Evolutionary conservation across 495 filamentous ascomycete genomes (phyloP), one percentile per base, ranked within the genome.

Genomic region (Thermothielavioides terrestris): DNA sequence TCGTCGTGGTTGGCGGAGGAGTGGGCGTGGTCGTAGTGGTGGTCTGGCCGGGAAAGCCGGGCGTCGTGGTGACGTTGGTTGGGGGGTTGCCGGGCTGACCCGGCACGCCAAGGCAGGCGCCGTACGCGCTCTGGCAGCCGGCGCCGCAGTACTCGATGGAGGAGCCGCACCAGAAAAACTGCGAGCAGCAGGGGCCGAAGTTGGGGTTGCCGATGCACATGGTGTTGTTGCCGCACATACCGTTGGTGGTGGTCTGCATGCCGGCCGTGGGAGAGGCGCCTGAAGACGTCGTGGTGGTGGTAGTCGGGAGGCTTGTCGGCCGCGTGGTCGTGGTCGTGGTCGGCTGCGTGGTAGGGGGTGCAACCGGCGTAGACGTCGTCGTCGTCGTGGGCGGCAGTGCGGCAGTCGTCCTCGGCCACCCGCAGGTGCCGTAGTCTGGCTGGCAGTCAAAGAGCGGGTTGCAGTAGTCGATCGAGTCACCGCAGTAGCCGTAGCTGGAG

Each of bases 141-240:
- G 61, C 61, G 20, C 72, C 74, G 56, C 78, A 82, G 49, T 71
- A 79, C 21, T 64, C 66, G 6, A 55, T 47, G 7, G 68, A 65
- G 18, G 68, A 63, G 20, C 77, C 78, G 53, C 76, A 79, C 58
- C 66, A 79, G 32, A 73, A 72, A 62, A 70, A 67, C 32, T 69
- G 62, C 32, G 62, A 66, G 55, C 68, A 76, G 61, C 71, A 76
- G 20, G 34, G 51, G 7, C 65, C 65, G 48, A 42, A 66, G 34
- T 53, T 46, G 32, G 57, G 32, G 38, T 32, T 56, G 45, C 54
- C 56, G 26, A 65, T 56, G 58, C 65, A 68, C 10, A 61, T 53
- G 26, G 65, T 66, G 7, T 41, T 42, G 59, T 68, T 68, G 48
- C 65, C 65, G 55, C 65, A 68, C 53, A 37, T 46, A 36, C 65